These are phyloP conservation scores for Magnaporthiopsis rhizophila DNA, from an alignment of 2,329 filamentous ascomycete genomes.

Conservation along the genomic window DNA sequence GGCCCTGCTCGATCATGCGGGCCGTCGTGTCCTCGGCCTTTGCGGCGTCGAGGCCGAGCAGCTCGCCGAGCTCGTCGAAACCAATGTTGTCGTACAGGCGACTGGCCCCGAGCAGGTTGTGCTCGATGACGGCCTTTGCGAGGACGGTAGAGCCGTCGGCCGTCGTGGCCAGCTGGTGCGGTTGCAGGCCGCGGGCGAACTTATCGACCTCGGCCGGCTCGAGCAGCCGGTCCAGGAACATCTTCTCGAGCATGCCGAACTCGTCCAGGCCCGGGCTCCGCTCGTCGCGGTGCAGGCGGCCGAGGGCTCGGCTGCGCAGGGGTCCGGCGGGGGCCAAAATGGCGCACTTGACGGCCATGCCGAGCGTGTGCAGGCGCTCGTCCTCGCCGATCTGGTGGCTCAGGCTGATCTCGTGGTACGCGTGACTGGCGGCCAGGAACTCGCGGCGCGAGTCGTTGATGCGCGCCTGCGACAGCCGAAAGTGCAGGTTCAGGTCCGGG, in stretches of 20 bases:
- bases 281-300: constrained; percentile 88
- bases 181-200: constrained; percentile 71
- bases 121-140: constrained; percentile 87
- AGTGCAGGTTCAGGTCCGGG: constrained; percentile 69
- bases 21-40: constrained; percentile 88
- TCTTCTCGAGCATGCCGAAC: constrained; percentile 89
- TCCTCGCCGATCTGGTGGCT: constrained; percentile 72
- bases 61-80: constrained; percentile 64
- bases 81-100: constrained; percentile 70
- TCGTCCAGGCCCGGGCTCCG: constrained; percentile 67
- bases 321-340: constrained; percentile 89
- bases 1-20: constrained; percentile 90
- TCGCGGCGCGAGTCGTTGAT: constrained; percentile 86
- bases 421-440: constrained; percentile 79
- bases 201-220: constrained; percentile 73
- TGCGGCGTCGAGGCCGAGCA: constrained; percentile 71
- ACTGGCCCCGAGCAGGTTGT: constrained; percentile 85
- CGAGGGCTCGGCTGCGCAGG: constrained; percentile 69
- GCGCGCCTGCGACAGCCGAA: constrained; percentile 83
- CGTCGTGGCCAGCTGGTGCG: constrained; percentile 85
- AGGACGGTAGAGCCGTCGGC: constrained; percentile 89
- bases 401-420: constrained; percentile 83
- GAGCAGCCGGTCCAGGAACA: constrained; percentile 86
- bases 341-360: constrained; percentile 83
- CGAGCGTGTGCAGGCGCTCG: constrained; percentile 76